A percentile compares a stretch with the other conserved stretches of the same genome.
phyloP scores from a whole-genome alignment of 148 eudicot genomes.

The Suaeda aralocaspica region DNA sequence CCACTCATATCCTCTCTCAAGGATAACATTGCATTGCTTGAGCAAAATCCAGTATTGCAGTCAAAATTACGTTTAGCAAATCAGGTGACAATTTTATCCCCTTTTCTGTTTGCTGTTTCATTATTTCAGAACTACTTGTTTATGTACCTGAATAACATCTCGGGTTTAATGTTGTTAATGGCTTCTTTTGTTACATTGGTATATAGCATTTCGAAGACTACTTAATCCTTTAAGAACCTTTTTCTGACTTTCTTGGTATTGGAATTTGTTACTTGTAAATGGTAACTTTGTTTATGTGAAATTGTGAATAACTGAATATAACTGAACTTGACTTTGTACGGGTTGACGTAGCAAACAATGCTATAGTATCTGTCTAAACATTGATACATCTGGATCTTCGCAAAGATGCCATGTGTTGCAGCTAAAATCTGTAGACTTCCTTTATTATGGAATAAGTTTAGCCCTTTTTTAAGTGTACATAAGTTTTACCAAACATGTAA shows the following conservation, averaged over 20 bases:
- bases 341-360: too few species aligned
- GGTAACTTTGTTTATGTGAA: too few species aligned
- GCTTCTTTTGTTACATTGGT: not conserved
- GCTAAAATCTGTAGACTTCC: too few species aligned
- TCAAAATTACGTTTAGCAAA: slow-evolving; percentile 35
- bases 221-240: not conserved
- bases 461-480: too few species aligned
- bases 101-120: not conserved
- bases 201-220: not conserved
- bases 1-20: slow-evolving; percentile 58
- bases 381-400: too few species aligned
- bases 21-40: slow-evolving; percentile 58
- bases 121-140: not conserved
- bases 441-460: too few species aligned
- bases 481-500: too few species aligned
- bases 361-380: too few species aligned
- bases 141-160: not conserved
- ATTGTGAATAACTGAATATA: too few species aligned
- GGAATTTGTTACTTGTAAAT: not conserved
- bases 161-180: not conserved
- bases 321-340: too few species aligned
- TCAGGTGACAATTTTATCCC: slow-evolving; percentile 36
- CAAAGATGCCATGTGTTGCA: too few species aligned
- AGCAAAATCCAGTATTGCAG: slow-evolving; percentile 42
- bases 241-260: not conserved